Conservation (phyloP, 106 monocot species). For the Platanthera zijinensis region DNA sequence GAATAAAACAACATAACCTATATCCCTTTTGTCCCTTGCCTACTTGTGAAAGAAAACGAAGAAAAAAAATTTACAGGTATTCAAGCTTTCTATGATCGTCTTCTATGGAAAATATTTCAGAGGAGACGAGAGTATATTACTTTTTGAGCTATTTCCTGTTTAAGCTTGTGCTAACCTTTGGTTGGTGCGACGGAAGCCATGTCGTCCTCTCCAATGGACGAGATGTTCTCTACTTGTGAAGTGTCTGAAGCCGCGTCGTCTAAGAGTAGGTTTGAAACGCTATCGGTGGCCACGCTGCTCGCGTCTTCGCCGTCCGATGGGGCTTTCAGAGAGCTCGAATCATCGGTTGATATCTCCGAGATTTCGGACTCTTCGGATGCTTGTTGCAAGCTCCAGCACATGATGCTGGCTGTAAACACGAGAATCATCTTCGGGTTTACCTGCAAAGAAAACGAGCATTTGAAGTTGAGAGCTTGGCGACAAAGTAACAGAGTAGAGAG, state of each 20-base stretch:
- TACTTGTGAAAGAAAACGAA: neutral
- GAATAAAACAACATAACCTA: conserved; percentile 1
- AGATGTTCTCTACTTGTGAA: conserved; percentile 25
- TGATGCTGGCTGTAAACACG: conserved; percentile 48
- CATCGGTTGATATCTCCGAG: conserved; percentile 18
- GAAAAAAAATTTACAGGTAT: conserved; percentile 2
- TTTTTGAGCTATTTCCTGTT: neutral
- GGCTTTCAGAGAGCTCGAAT: conserved; percentile 12
- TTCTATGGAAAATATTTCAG: neutral
- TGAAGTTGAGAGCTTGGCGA: neutral
- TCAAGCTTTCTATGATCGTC: neutral
- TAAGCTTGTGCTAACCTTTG: neutral
- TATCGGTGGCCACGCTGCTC: conserved; percentile 22
- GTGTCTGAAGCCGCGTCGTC: conserved; percentile 43
- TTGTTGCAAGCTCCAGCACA: conserved; percentile 60
- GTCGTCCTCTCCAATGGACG: conserved; percentile 11
- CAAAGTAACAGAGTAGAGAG: too few species aligned
- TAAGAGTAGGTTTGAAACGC: conserved; percentile 27
- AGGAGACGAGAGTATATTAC: too few species aligned
- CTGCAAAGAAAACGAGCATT: conserved; percentile 11
- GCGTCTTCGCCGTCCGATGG: conserved; percentile 24
- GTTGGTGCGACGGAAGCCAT: neutral
- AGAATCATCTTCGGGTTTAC: conserved; percentile 68
- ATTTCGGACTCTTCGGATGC: conserved; percentile 12
- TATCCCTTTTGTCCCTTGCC: neutral